A percentile compares a stretch with the other conserved stretches of the same genome.
Evolutionary conservation across 2,329 filamentous ascomycete genomes (phyloP).

Genomic region (Pestalotiopsis sp.): DNA sequence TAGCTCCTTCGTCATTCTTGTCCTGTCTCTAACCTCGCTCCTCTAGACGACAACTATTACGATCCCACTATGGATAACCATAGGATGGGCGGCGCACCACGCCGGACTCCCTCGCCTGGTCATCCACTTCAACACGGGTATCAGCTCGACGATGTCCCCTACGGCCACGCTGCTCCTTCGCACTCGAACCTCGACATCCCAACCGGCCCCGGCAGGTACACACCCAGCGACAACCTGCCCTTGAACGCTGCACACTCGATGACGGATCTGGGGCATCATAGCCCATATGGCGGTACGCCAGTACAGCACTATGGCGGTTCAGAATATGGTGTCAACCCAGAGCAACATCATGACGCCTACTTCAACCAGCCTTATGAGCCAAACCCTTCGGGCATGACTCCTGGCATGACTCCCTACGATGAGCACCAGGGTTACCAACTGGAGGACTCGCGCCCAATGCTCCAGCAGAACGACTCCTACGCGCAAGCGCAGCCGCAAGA

Average conservation of each 20-base stretch:
- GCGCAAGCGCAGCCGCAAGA: slow-evolving; percentile 37
- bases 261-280: slow-evolving; percentile 47
- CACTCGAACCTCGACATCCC: slow-evolving; percentile 67
- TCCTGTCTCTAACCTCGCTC: slow-evolving; percentile 18
- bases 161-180: slow-evolving; percentile 42
- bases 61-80: slow-evolving; percentile 60
- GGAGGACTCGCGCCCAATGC: slow-evolving; percentile 75
- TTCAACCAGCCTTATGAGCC: slow-evolving; percentile 83
- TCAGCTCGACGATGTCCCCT: slow-evolving; percentile 79
- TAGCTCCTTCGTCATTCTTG: slow-evolving; percentile 21
- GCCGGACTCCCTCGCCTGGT: slow-evolving; percentile 75
- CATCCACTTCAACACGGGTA: slow-evolving; percentile 76
- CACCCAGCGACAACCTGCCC: slow-evolving; percentile 75
- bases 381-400: slow-evolving; percentile 50
- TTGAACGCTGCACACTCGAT: slow-evolving; percentile 76
- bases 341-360: slow-evolving; percentile 86
- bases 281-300: slow-evolving; percentile 45
- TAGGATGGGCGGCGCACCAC: slow-evolving; percentile 33
- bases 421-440: slow-evolving; percentile 68
- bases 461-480: slow-evolving; percentile 62
- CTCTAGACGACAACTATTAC: slow-evolving; percentile 62
- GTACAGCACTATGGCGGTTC: slow-evolving; percentile 51
- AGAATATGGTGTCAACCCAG: slow-evolving; percentile 78
- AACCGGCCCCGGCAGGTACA: slow-evolving; percentile 57
- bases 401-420: slow-evolving; percentile 55